Conservation (phyloP, 192 early-diverging fungal species). For the Linnemannia schmuckeri region DNA sequence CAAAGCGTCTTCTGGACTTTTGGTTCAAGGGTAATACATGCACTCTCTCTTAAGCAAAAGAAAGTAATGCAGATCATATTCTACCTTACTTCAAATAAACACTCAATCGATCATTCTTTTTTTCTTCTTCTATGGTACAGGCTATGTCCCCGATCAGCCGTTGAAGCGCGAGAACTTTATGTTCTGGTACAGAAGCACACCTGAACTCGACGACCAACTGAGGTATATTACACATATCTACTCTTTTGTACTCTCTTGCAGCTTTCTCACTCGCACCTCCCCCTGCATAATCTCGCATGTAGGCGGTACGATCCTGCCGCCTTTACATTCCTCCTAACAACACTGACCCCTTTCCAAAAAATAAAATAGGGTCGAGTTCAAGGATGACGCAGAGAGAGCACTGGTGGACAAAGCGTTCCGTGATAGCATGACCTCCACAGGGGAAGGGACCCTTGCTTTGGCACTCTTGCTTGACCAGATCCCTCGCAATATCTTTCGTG, state of each 20-base stretch:
- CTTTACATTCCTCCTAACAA: neutral
- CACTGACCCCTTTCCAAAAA: neutral
- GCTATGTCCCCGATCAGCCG: slow-evolving; percentile 36
- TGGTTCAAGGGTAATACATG: slow-evolving; percentile 42
- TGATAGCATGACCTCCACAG: slow-evolving; percentile 6
- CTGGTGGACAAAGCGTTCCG: slow-evolving; percentile 30
- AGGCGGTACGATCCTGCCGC: neutral
- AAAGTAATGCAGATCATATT: neutral
- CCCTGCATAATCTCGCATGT: neutral
- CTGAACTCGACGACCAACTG: slow-evolving; percentile 37
- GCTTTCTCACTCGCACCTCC: neutral
- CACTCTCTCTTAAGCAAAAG: too few relatives aligned
- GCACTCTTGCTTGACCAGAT: slow-evolving; percentile 74
- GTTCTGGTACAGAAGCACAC: slow-evolving; percentile 23
- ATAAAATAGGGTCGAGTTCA: slow-evolving; percentile 18
- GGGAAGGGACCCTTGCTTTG: slow-evolving; percentile 42
- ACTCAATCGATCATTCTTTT: neutral
- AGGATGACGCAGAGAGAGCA: slow-evolving; percentile 32
- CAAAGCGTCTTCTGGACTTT: slow-evolving; percentile 35
- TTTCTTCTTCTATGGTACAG: neutral
- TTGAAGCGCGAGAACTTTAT: slow-evolving; percentile 9
- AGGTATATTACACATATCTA: neutral
- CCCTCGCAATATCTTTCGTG: slow-evolving; percentile 75
- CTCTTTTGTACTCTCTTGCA: neutral
- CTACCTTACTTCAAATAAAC: neutral